Evolutionary conservation across 2,329 filamentous ascomycete species (phyloP), one percentile per base, ranked within the genome.

Genomic region (Neophaeococcomyces aloes): DNA sequence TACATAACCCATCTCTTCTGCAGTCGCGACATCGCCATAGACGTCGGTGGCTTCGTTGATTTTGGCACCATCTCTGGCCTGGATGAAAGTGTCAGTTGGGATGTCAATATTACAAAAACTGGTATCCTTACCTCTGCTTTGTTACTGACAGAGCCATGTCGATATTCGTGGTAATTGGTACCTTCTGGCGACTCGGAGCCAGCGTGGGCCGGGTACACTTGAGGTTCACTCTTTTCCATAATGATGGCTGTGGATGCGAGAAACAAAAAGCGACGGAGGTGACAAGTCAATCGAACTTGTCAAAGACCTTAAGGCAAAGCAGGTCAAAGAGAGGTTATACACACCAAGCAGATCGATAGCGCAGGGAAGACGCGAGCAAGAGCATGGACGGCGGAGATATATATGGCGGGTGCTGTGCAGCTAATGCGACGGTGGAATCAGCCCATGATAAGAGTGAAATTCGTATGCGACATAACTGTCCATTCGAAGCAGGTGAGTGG

Each of bases 1-100:
- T 31, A 57, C 58, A 47, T 48, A 54, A 34, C 57, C 57, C 35
- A 52, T 53, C 38, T 55, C 47, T 38, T 55, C 38, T 3, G 71
- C 71, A 5, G 65, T 66, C 42, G 68, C 59, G 30, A 70, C 53
- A 50, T 73, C 65, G 35, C 72, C 72, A 55, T 73, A 76, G 15
- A 75, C 36, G 40, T 69, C 73, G 32, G 66, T 66, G 31, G 71
- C 72, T 56, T 75, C 72, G 17, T 53, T 51, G 44, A 48, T 14
- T 33, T 50, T 48, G 34, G 51, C 44, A 17, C 47, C 49, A 42
- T 38, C 41, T 29, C 49, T 49, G 19, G 47, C 45, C 51, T 53
- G 31, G 25, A 42, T 21, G 46, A 41, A 34, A 17, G n/a, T 34
- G 36, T 30, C 13, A 21, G 19, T n/a, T 30, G 29, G 29, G n/a